Conservation (phyloP, 2,329 filamentous ascomycete genomes). For the Aphanocladium album region DNA sequence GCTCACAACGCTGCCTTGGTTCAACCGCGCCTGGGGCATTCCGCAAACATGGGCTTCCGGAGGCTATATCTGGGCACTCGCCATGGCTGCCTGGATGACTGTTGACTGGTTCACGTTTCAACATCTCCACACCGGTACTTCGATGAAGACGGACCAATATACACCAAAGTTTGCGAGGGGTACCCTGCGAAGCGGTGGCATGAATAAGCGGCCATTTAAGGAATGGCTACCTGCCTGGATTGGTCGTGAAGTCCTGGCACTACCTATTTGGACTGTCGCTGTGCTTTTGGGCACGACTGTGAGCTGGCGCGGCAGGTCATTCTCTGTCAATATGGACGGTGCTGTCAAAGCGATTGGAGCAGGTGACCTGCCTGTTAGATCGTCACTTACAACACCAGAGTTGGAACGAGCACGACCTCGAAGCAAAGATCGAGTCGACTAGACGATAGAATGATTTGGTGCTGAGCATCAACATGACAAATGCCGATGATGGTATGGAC, state of each 20-base stretch:
- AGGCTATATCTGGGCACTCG: constrained; percentile 57
- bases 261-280: constrained; percentile 88
- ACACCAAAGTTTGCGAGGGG: constrained; percentile 69
- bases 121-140: constrained; percentile 67
- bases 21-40: constrained; percentile 47
- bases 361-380: constrained; percentile 10
- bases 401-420: constrained; percentile 18
- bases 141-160: constrained; percentile 64
- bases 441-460: neutral
- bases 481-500: neutral
- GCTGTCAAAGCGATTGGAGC: constrained; percentile 53
- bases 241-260: constrained; percentile 72
- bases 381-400: constrained; percentile 17
- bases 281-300: constrained; percentile 85
- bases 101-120: constrained; percentile 71
- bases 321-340: constrained; percentile 79
- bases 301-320: constrained; percentile 77
- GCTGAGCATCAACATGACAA: neutral
- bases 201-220: constrained; percentile 50
- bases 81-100: constrained; percentile 65
- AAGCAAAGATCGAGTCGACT: constrained; percentile 25
- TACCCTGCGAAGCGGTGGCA: constrained; percentile 30
- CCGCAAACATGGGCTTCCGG: constrained; percentile 66
- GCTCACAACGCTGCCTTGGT: constrained; percentile 65
- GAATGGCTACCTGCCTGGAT: constrained; percentile 82